These are phyloP conservation scores for Salinomyces thailandicus DNA, from an alignment of 2,329 filamentous ascomycete genomes.

Conservation along the genomic window DNA sequence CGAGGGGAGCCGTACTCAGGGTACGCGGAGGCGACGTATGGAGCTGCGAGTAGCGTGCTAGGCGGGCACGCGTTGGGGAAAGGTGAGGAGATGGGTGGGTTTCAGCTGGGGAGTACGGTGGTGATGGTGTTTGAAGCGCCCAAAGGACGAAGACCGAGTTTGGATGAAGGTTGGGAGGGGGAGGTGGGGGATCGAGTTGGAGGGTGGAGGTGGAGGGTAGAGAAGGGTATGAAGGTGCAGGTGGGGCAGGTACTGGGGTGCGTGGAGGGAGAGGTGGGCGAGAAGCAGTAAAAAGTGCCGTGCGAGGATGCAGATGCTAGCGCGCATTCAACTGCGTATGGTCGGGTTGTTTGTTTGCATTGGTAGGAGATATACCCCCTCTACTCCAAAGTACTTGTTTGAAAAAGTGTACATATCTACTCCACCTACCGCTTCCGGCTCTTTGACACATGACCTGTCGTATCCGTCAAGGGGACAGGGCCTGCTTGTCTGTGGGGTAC, in stretches of 20 bases:
- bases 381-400: no score
- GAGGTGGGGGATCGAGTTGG: slow-evolving; percentile 40
- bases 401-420: no score
- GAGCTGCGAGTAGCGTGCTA: slow-evolving; percentile 62
- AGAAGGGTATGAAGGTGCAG: slow-evolving; percentile 79
- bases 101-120: slow-evolving; percentile 88
- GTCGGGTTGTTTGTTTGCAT: no score
- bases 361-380: no score
- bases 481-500: no score
- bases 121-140: slow-evolving; percentile 96
- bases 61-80: slow-evolving; percentile 72
- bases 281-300: background rate
- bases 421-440: no score
- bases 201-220: slow-evolving; percentile 77
- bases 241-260: slow-evolving; percentile 78
- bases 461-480: no score
- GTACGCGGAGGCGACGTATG: slow-evolving; percentile 85
- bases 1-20: slow-evolving; percentile 78
- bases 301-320: no score
- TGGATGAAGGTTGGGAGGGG: slow-evolving; percentile 49
- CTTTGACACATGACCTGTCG: no score
- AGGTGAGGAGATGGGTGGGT: slow-evolving; percentile 97
- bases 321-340: no score
- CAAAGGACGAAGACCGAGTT: slow-evolving; percentile 44
- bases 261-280: slow-evolving; percentile 45